Percentiles rank a stretch among this genome's conserved stretches.
phyloP scores from a whole-genome alignment of 73 alveolate species.

The Tetrahymena borealis region DNA sequence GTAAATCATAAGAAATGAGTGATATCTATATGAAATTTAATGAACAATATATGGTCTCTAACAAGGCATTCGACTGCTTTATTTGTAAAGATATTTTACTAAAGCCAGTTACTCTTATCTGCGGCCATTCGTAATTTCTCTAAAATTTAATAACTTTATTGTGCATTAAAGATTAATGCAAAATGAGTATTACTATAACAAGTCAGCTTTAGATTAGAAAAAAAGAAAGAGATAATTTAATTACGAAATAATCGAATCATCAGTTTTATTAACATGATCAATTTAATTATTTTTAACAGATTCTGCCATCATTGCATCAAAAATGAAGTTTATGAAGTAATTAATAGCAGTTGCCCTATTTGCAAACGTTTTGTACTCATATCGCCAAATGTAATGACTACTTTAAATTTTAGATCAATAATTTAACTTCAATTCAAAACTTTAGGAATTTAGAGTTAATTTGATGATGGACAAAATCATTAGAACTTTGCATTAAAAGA shows the following conservation, averaged over 20 bases:
- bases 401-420: background rate
- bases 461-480: background rate
- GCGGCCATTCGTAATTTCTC: background rate
- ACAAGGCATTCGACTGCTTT: background rate
- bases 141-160: too few species aligned
- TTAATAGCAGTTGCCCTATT: background rate
- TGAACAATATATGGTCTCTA: background rate
- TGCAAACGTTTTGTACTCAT: background rate
- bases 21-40: background rate
- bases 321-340: background rate
- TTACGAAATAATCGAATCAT: too few species aligned
- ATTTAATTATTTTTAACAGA: background rate
- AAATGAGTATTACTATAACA: too few species aligned
- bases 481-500: background rate
- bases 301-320: background rate
- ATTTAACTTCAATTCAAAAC: background rate
- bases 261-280: background rate
- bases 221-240: too few species aligned
- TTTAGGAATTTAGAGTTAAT: background rate
- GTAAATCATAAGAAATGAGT: background rate
- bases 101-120: background rate
- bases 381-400: background rate
- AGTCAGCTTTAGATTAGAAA: too few species aligned
- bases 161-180: too few species aligned
- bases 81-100: background rate